phyloP scores from a whole-genome alignment of 352 stramenopile species.

The Pythium myriotylum region DNA sequence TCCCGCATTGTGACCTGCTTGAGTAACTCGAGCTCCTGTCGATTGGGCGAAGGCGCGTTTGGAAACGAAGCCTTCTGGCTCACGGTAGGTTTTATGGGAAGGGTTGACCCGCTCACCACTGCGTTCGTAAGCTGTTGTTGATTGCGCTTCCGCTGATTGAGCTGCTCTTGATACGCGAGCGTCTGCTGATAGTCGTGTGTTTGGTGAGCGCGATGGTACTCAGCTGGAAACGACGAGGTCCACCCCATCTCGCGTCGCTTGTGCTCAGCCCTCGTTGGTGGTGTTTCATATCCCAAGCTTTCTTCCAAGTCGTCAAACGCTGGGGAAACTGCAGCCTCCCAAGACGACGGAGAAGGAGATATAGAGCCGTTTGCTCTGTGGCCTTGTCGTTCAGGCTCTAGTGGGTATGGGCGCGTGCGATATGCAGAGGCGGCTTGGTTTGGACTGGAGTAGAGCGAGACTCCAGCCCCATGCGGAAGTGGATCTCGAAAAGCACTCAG shows the following conservation, averaged over 20 bases:
- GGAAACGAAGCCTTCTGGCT: constrained; percentile 6
- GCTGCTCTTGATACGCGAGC: constrained; percentile 61
- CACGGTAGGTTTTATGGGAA: not conserved
- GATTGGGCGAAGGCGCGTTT: constrained; percentile 21
- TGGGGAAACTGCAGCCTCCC: constrained; percentile 6
- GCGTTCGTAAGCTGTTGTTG: constrained; percentile 29
- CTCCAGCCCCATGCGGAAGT: not conserved
- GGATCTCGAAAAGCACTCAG: constrained; percentile 1
- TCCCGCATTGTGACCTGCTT: constrained; percentile 67
- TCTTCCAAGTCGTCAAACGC: constrained; percentile 14
- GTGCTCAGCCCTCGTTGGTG: constrained; percentile 21
- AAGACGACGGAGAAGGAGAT: not conserved
- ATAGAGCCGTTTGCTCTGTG: not conserved
- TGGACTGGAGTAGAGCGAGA: constrained; percentile 3
- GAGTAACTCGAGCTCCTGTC: constrained; percentile 45
- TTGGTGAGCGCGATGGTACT: constrained; percentile 49
- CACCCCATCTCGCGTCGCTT: constrained; percentile 70
- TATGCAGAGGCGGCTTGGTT: constrained; percentile 16
- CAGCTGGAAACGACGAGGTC: constrained; percentile 69
- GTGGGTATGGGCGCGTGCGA: constrained; percentile 14
- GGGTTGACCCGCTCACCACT: constrained; percentile 10
- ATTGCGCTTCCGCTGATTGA: constrained; percentile 25
- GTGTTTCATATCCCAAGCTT: not conserved
- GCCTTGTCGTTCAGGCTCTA: constrained; percentile 1
- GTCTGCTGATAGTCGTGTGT: constrained; percentile 52